A percentile compares a stretch with the other conserved stretches of the same genome.
phyloP scores from a whole-genome alignment of 2,329 filamentous ascomycete species.

The Xylariaceae sp. region DNA sequence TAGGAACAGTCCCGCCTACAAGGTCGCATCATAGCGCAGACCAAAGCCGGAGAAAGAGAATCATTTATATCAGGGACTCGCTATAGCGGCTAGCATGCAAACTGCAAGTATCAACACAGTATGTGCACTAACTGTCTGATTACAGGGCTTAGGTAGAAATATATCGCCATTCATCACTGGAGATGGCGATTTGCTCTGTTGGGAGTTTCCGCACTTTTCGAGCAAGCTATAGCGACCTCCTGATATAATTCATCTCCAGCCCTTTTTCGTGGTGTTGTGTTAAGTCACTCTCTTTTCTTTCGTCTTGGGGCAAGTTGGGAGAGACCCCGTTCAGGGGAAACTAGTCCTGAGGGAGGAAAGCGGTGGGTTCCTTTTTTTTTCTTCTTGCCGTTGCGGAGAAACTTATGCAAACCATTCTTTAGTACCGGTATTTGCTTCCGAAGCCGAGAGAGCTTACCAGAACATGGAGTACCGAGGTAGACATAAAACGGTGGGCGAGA shows the following conservation, averaged over 20 bases:
- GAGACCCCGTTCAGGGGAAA: not conserved
- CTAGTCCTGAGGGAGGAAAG: not conserved
- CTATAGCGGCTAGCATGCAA: no score
- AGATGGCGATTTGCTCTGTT: no score
- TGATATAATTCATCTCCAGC: no score
- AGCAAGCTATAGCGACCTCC: no score
- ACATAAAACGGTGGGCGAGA: not conserved
- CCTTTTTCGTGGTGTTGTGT: no score
- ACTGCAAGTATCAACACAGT: not conserved
- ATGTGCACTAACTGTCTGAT: not conserved
- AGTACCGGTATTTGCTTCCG: not conserved
- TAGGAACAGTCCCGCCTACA: not conserved
- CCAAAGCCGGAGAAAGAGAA: not conserved
- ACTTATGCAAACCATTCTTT: conserved; percentile 1
- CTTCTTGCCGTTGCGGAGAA: not conserved
- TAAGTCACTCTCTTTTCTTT: not conserved
- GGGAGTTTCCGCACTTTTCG: no score
- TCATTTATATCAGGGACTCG: no score
- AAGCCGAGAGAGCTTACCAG: not conserved
- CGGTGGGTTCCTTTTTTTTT: not conserved
- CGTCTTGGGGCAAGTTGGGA: no score
- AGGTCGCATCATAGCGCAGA: not conserved
- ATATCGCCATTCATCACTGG: no score
- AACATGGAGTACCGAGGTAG: not conserved
- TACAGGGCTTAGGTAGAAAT: no score